A percentile compares a stretch with the other conserved stretches of the same genome.
Conservation (phyloP, 768 basidiomycete genomes). For the Boletus sp. region DNA sequence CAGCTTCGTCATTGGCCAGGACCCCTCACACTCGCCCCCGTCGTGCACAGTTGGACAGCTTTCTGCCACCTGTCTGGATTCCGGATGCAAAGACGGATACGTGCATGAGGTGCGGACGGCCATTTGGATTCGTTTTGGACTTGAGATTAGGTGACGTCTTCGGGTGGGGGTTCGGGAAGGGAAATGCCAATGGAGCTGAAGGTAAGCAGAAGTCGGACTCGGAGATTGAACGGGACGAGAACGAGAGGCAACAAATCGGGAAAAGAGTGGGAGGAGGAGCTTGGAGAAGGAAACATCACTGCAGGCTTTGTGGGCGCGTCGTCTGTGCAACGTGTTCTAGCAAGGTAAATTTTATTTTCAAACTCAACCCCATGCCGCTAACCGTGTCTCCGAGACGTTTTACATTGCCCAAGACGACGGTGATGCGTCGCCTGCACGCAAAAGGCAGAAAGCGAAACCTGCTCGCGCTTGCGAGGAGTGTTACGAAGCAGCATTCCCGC, state of each 20-base stretch:
- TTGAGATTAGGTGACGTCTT: conserved; percentile 26
- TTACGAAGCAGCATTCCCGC: conserved; percentile 82
- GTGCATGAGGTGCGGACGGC: conserved; percentile 81
- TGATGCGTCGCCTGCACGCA: conserved; percentile 41
- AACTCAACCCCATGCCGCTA: neutral
- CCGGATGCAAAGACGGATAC: conserved; percentile 79
- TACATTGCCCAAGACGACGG: conserved; percentile 50
- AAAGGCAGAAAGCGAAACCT: conserved; percentile 51
- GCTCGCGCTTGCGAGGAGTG: conserved; percentile 85
- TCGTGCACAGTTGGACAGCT: conserved; percentile 43
- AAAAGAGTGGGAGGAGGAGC: conserved; percentile 17
- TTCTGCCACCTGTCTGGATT: conserved; percentile 91
- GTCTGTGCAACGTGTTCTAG: conserved; percentile 84
- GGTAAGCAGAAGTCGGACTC: conserved; percentile 10
- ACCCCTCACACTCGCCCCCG: conserved; percentile 11
- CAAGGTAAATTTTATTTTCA: conserved; percentile 46
- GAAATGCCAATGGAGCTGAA: conserved; percentile 32
- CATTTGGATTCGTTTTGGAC: conserved; percentile 56
- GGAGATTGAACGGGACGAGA: conserved; percentile 5
- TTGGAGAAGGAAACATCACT: conserved; percentile 75
- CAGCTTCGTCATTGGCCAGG: neutral
- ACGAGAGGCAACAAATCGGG: conserved; percentile 4
- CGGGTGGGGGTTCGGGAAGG: conserved; percentile 34
- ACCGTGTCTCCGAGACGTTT: conserved; percentile 61
- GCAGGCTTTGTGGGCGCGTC: conserved; percentile 80